phyloP scores from a whole-genome alignment of 2,329 filamentous ascomycete genomes.

The Pestalotiopsis sp. region DNA sequence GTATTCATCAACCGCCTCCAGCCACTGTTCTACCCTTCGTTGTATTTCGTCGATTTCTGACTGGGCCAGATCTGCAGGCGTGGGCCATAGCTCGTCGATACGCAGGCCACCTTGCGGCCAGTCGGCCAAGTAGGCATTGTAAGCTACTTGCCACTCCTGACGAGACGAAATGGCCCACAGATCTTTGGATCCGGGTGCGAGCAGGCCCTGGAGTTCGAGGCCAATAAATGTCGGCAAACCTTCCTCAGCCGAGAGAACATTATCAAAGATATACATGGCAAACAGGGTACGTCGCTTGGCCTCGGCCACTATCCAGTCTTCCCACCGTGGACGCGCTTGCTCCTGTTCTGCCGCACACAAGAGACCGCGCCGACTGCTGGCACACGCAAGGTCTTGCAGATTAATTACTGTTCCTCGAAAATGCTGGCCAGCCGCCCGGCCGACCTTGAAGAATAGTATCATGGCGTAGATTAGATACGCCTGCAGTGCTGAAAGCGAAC shows the following conservation, averaged over 20 bases:
- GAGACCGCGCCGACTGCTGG: slow-evolving; percentile 39
- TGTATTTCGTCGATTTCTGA: slow-evolving; percentile 29
- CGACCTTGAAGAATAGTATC: slow-evolving; percentile 40
- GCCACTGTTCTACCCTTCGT: slow-evolving; percentile 46
- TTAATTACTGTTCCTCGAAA: slow-evolving; percentile 46
- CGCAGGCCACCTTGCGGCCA: slow-evolving; percentile 42
- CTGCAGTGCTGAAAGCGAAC: slow-evolving; percentile 47
- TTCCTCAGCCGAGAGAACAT: slow-evolving; percentile 43
- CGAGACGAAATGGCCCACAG: slow-evolving; percentile 43
- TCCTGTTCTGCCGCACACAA: slow-evolving; percentile 41
- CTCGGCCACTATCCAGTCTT: slow-evolving; percentile 53
- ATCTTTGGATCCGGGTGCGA: slow-evolving; percentile 38
- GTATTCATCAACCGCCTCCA: slow-evolving; percentile 52
- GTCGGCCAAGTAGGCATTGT: slow-evolving; percentile 40
- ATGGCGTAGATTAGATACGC: slow-evolving; percentile 54
- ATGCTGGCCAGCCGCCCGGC: slow-evolving; percentile 25
- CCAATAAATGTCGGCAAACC: slow-evolving; percentile 47
- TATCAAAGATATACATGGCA: slow-evolving; percentile 55
- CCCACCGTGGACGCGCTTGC: slow-evolving; percentile 45
- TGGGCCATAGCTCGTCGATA: slow-evolving; percentile 53
- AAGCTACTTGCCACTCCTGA: slow-evolving; percentile 41
- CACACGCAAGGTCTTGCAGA: slow-evolving; percentile 49
- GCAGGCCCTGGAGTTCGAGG: slow-evolving; percentile 45
- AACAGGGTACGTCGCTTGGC: slow-evolving; percentile 53
- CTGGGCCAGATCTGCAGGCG: slow-evolving; percentile 31